Percentiles rank a stretch among this genome's conserved stretches.
These are phyloP conservation scores for Blastobotrys malaysiensis DNA, from an alignment of 1,139 yeast genomes.

Conservation along the genomic window DNA sequence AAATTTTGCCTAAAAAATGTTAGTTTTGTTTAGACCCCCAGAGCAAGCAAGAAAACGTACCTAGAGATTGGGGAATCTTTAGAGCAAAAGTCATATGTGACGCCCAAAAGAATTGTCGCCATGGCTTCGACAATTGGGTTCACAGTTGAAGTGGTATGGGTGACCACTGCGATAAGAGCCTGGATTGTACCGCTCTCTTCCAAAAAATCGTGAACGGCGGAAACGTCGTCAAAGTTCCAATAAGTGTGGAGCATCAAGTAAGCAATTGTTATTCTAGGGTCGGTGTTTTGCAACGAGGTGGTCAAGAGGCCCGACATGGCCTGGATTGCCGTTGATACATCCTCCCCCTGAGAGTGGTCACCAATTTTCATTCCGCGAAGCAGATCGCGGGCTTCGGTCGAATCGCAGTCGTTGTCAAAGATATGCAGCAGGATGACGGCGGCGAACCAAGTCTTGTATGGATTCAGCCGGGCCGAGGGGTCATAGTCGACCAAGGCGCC, in stretches of 20 bases:
- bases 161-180: slow-evolving; percentile 60
- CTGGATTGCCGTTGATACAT: slow-evolving; percentile 66
- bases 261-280: slow-evolving; percentile 73
- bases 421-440: slow-evolving; percentile 58
- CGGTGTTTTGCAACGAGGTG: slow-evolving; percentile 56
- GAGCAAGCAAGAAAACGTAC: slow-evolving; percentile 7
- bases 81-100: slow-evolving; percentile 76
- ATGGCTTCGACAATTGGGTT: slow-evolving; percentile 67
- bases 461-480: slow-evolving; percentile 68
- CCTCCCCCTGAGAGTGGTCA: slow-evolving; percentile 60
- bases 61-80: slow-evolving; percentile 60
- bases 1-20: slow-evolving; percentile 46
- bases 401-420: slow-evolving; percentile 42
- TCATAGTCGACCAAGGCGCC: slow-evolving; percentile 72
- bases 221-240: slow-evolving; percentile 76
- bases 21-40: neutral
- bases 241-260: slow-evolving; percentile 68
- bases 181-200: slow-evolving; percentile 61
- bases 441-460: slow-evolving; percentile 86
- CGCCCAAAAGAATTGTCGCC: slow-evolving; percentile 66
- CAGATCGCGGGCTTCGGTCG: slow-evolving; percentile 44
- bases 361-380: slow-evolving; percentile 61
- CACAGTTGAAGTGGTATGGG: slow-evolving; percentile 51
- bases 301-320: slow-evolving; percentile 74
- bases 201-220: slow-evolving; percentile 72